These are phyloP conservation scores for Durusdinium trenchii DNA, from an alignment of 73 alveolate genomes.

Conservation along the genomic window DNA sequence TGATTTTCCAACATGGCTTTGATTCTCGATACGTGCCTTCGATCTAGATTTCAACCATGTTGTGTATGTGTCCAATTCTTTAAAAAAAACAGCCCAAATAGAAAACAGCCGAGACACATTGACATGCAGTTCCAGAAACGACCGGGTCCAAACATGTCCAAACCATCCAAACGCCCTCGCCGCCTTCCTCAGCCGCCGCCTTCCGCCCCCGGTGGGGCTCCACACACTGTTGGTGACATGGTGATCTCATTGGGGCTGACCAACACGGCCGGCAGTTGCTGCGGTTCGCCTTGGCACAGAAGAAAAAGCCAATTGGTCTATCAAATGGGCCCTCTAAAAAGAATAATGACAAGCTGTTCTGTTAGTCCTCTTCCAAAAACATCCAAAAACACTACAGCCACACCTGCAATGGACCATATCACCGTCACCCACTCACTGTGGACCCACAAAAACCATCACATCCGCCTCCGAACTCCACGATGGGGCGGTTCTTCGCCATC, in stretches of 20 bases:
- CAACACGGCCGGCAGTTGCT: slow-evolving; percentile 60
- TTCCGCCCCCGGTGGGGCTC: background rate
- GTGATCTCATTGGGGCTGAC: slow-evolving; percentile 70
- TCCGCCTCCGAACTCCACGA: slow-evolving; percentile 55
- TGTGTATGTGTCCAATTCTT: too few species aligned
- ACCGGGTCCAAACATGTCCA: background rate
- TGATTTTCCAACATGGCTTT: too few species aligned
- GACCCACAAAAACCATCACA: background rate
- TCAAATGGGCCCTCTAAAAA: too few species aligned
- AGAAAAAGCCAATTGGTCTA: background rate
- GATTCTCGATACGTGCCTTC: too few species aligned
- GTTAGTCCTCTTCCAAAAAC: background rate
- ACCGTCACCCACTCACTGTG: background rate
- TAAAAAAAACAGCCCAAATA: too few species aligned
- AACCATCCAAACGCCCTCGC: background rate
- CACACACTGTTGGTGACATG: slow-evolving; percentile 33
- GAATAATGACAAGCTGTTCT: background rate
- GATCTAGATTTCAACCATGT: too few species aligned
- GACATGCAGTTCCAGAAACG: too few species aligned
- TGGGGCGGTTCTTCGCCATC: slow-evolving; percentile 50
- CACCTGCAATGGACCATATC: background rate
- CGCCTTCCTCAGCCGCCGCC: background rate
- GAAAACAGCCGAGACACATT: too few species aligned
- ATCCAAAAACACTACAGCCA: background rate
- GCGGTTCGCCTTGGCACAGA: background rate